Base-by-base conservation (phyloP, 371 early-diverging fungal genomes). In the Chytridium lagenaria region DNA sequence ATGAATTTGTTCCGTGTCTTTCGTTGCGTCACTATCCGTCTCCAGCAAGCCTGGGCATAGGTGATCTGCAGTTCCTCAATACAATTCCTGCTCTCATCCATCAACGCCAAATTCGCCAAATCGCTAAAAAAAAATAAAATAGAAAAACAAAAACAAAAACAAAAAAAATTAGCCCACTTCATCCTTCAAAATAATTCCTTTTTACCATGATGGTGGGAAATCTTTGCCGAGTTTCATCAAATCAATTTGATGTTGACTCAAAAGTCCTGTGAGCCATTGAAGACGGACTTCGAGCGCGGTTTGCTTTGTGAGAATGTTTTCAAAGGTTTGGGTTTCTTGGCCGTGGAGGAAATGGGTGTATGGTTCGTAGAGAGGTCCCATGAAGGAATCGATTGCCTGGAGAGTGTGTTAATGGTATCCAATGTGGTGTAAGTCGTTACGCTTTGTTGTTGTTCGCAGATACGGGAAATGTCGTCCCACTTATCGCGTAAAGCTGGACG, bases 351-450 rank as follows among this genome's bases (percentile, higher is more conserved):
- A 80, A 7, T 69, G 38, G 1, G 72, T 33, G 63, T 76, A 80
- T 19, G 81, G 81, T 26, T 75, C 64, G 51, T 69, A 77, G 5
- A 67, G 65, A 10, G 59, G 52, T 0, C 81, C 81, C 78, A 80
- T 75, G 57, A 71, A 78, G 15, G 64, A 61, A 23, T 69, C 73
- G 16, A 78, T 0, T 7, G 34, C 34, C 74, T 77, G 49, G 5
- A 22, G n/a, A n/a, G n/a, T n/a, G n/a, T n/a, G n/a, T n/a, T n/a
- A n/a, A n/a, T n/a, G n/a, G 28, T 16, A 23, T 0, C 31, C n/a
- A 30, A 50, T 59, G 7, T 33, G 28, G 22, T 10, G 49, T 30
- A 26, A 65, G 39, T 34, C 33, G 12, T 65, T 70, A 73, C 77
- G 61, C 36, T 16, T 64, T 74, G 67, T 19, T 74, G 71, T 3